Evolutionary conservation across 2,329 filamentous ascomycete genomes (phyloP).

Genomic region (Colletotrichum shisoi): DNA sequence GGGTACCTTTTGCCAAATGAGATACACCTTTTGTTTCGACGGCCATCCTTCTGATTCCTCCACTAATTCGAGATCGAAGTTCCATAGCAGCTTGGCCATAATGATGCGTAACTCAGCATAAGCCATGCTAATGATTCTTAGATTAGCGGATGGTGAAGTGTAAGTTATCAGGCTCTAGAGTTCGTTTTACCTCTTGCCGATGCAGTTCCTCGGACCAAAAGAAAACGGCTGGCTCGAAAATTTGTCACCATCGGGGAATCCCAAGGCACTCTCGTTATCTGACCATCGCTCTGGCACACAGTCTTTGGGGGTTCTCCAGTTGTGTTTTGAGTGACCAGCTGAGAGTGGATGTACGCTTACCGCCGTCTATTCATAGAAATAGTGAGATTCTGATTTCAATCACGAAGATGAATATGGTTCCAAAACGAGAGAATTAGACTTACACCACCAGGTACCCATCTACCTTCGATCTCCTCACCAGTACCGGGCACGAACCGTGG

Average conservation of each 20-base stretch:
- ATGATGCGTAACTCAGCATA: conserved; percentile 59
- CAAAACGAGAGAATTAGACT: conserved; percentile 38
- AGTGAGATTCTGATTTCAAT: no score
- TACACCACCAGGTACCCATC: conserved; percentile 48
- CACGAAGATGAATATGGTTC: not conserved
- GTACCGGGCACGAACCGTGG: conserved; percentile 23
- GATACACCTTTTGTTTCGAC: conserved; percentile 48
- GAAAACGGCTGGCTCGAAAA: conserved; percentile 58
- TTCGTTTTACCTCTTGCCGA: conserved; percentile 55
- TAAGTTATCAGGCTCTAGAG: no score
- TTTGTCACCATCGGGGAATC: conserved; percentile 7
- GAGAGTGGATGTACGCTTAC: conserved; percentile 32
- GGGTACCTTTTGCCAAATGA: conserved; percentile 50
- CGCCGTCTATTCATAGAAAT: conserved; percentile 3
- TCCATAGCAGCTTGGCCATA: conserved; percentile 54
- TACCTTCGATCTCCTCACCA: conserved; percentile 39
- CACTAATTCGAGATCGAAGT: conserved; percentile 55
- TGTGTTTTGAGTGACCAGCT: conserved; percentile 16
- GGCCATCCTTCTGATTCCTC: conserved; percentile 50
- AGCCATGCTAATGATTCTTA: conserved; percentile 47
- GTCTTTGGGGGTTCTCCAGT: conserved; percentile 47
- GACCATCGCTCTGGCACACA: conserved; percentile 55
- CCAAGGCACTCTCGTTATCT: not conserved
- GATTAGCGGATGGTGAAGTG: not conserved
- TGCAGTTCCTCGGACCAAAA: conserved; percentile 58